Base-by-base conservation (phyloP, 805 yeast genomes). In the Wickerhamiella australiensis region DNA sequence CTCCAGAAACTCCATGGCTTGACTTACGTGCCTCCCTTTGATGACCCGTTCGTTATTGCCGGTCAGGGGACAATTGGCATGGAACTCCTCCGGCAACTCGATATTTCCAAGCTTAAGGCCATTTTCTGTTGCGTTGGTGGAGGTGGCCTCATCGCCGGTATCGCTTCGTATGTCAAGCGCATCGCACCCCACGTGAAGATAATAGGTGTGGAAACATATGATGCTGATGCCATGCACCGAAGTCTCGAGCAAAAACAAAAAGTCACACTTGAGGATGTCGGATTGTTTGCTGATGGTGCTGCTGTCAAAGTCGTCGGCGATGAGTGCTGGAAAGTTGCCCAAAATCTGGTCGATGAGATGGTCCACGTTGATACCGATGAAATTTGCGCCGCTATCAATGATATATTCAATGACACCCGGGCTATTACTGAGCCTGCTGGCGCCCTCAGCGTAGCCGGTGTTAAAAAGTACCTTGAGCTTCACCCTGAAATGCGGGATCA, bases 51-150 rank as follows among this genome's bases (percentile, higher is more conserved):
- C 58, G 96, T 92, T 56, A 86, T 92, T 67, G 98, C 99, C 7
- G 99, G 99, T 21, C 99, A 92, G 67, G 99, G 97, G 52, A 92
- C 99, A 22, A 81, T 90, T 54, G 98, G 95, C 2, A 76, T 88
- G 77, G 99, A 92, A 67, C 69, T 92, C 22, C 69, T 92, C 50
- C 78, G 96, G 64, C 99, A 92, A 68, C 74, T 87, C 29, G 79
- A 85, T 55, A 71, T 81, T 46, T 78, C 80, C 50, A 79, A 81
- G 53, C 72, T 90, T 56, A 77, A 76, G 57, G 97, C 97, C 1
- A 82, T 92, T 1, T 92, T 92, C 63, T 79, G 86, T 51, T 87
- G 95, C 27, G 83, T 90, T 51, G 99, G 99, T 51, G 99, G 99
- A 52, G 99, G 97, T 57, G 99, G 99, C 42, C 71, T 92, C 54